Conservation (phyloP, 176 grass and related monocot genomes). For the Bromus sterilis region DNA sequence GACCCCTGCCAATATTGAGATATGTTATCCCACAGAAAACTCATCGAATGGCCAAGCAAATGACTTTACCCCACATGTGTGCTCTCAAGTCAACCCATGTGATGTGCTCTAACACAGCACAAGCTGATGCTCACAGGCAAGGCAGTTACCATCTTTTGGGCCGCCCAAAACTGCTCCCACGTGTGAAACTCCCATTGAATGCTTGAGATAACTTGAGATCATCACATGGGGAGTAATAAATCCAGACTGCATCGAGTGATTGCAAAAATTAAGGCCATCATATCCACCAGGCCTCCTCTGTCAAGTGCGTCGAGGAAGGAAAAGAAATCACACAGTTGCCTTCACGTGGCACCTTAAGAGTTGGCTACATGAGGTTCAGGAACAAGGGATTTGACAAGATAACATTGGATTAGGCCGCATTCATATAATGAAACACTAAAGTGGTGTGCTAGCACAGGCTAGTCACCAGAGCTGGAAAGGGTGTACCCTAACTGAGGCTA, state of each 20-base stretch:
- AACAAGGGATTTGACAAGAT: not conserved
- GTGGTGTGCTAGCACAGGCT: not conserved
- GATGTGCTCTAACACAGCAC: too few relatives aligned
- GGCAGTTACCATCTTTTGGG: not conserved
- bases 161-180: not conserved
- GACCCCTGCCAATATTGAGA: not conserved
- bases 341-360: not conserved
- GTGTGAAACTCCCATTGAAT: not conserved
- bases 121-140: not conserved
- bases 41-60: not conserved
- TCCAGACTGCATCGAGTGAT: not conserved
- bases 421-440: not conserved
- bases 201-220: not conserved
- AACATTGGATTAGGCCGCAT: not conserved
- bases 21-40: not conserved
- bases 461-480: not conserved
- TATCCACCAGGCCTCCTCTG: not conserved
- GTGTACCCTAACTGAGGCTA: not conserved
- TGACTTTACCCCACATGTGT: too few relatives aligned
- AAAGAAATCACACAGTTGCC: not conserved
- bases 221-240: not conserved
- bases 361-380: not conserved
- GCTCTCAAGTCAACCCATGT: too few relatives aligned
- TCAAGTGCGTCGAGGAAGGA: not conserved
- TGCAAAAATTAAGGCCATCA: not conserved